Conservation (phyloP, 257 asterid species). For the Penstemon barbatus region DNA sequence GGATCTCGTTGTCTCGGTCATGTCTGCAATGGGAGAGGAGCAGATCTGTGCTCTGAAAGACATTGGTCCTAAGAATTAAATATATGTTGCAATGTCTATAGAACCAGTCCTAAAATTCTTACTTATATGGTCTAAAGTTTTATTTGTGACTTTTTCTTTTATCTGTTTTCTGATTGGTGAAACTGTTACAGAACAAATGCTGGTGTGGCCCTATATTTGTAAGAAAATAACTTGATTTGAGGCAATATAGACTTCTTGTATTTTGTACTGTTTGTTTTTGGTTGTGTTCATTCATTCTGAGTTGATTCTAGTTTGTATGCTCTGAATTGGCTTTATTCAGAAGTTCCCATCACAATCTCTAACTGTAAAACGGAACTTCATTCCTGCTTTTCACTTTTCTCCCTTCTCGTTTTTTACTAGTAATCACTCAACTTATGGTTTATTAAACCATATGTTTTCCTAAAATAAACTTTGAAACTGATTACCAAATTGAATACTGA, state of each 20-base stretch:
- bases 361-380: too few relatives aligned
- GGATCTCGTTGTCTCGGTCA: conserved; percentile 66
- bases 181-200: conserved; percentile 11
- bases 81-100: conserved; percentile 19
- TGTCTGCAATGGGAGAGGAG: conserved; percentile 84
- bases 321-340: background rate
- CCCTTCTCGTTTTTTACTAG: too few relatives aligned
- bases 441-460: too few relatives aligned
- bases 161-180: conserved; percentile 18
- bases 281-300: background rate
- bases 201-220: background rate
- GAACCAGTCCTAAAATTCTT: conserved; percentile 20
- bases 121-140: conserved; percentile 24
- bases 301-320: background rate
- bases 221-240: conserved; percentile 2
- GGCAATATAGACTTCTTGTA: background rate
- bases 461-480: too few relatives aligned
- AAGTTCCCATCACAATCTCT: too few relatives aligned
- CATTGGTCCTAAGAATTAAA: conserved; percentile 55
- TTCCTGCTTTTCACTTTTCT: too few relatives aligned
- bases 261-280: background rate
- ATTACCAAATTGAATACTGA: too few relatives aligned
- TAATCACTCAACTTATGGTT: too few relatives aligned
- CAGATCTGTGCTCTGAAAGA: conserved; percentile 70
- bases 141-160: conserved; percentile 3